Evolutionary conservation across 2,329 filamentous ascomycete species (phyloP).

Genomic region (Tothia fuscella): DNA sequence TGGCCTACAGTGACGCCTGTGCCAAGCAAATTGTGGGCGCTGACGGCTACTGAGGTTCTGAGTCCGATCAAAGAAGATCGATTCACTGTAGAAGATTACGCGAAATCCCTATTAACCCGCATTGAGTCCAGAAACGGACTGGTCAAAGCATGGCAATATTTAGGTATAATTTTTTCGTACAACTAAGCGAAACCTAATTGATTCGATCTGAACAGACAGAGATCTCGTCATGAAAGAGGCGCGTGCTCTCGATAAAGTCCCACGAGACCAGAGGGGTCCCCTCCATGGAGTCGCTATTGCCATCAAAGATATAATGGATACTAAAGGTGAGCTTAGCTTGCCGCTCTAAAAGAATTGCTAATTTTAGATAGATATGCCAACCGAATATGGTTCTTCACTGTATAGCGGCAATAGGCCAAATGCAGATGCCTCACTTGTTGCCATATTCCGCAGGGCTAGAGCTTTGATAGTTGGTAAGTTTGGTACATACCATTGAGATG

Average conservation of each 20-base stretch:
- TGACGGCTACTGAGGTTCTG: too few species aligned
- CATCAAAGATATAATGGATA: constrained; percentile 46
- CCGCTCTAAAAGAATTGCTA: too few species aligned
- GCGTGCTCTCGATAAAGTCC: constrained; percentile 37
- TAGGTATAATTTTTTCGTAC: not conserved
- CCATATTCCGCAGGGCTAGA: constrained; percentile 41
- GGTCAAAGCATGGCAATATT: too few species aligned
- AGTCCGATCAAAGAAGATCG: too few species aligned
- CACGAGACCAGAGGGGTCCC: constrained; percentile 37
- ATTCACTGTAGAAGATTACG: too few species aligned
- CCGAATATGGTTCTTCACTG: constrained; percentile 42
- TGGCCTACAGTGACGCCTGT: too few species aligned
- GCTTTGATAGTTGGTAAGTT: constrained; percentile 41
- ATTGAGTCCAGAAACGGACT: too few species aligned
- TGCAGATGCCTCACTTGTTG: constrained; percentile 42
- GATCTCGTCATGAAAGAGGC: constrained; percentile 40
- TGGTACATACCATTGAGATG: not conserved
- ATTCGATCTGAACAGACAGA: constrained; percentile 17
- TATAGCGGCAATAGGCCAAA: constrained; percentile 34
- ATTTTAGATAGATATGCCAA: constrained; percentile 53
- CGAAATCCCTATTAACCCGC: too few species aligned
- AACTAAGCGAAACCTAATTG: not conserved
- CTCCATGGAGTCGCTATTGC: constrained; percentile 47
- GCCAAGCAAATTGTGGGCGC: too few species aligned
- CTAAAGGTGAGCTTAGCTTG: too few species aligned